phyloP scores from a whole-genome alignment of 164 flowering plant species.

The Piper betle region DNA sequence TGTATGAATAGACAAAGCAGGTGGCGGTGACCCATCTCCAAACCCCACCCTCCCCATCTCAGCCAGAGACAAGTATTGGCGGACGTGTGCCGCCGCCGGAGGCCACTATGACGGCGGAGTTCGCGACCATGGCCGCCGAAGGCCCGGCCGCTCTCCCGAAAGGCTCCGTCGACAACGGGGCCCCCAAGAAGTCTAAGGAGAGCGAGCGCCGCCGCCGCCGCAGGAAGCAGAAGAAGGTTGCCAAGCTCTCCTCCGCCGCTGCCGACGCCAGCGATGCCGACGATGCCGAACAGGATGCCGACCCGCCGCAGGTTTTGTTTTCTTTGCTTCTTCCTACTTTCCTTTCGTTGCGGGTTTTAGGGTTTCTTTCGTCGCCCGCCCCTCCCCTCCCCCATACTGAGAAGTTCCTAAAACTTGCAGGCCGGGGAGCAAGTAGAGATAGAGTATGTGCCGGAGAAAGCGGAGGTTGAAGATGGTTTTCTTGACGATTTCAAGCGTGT shows the following conservation, averaged over 20 bases:
- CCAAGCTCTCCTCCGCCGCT: slow-evolving; percentile 9
- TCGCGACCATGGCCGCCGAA: slow-evolving; percentile 2
- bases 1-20: too few species aligned
- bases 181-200: slow-evolving; percentile 40
- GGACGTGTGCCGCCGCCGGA: neutral
- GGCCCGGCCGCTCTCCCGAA: neutral
- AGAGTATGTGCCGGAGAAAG: slow-evolving; percentile 82
- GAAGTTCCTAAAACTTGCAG: slow-evolving; percentile 11
- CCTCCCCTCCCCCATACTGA: too few species aligned
- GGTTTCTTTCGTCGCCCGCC: neutral
- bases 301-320: slow-evolving; percentile 36
- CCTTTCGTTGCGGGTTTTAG: neutral
- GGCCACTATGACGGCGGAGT: slow-evolving; percentile 16
- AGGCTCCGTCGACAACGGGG: neutral
- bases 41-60: too few species aligned
- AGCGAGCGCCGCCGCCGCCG: slow-evolving; percentile 61
- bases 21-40: too few species aligned
- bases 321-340: too few species aligned
- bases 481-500: slow-evolving; percentile 70
- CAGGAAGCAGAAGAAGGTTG: slow-evolving; percentile 77
- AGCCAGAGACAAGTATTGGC: neutral
- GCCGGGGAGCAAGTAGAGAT: slow-evolving; percentile 48
- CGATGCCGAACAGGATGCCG: slow-evolving; percentile 39
- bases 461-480: slow-evolving; percentile 50
- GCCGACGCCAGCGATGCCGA: slow-evolving; percentile 14